Base-by-base conservation (phyloP, 345 rosid genomes). In the Camelina sativa region DNA sequence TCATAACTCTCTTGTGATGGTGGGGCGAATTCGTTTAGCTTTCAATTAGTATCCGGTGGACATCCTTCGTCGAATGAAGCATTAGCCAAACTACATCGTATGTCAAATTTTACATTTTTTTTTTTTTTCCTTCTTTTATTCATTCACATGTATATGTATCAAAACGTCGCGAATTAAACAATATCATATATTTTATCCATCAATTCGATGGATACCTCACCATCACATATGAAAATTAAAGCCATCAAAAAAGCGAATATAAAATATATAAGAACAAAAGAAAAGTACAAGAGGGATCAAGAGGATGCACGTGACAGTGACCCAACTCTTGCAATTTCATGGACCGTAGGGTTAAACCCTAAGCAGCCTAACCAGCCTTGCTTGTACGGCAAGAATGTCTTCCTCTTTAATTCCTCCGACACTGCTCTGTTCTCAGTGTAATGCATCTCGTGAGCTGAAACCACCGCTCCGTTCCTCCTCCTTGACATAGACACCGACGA, bases 321-420 rank as follows among this genome's bases (percentile, higher is more conserved):
- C 82, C 92, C 90, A 82, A 87, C 67, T 73, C 86, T 85, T 43
- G 97, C 80, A 72, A 90, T 73, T 35, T 92, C 93, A 71, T 82
- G 85, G 67, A 84, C 80, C 8, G 86, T 74, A 13, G 88, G 88
- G 74, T 88, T 85, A 83, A 90, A 90, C 75, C 99, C 96, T 75
- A 95, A 74, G 82, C 99, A 95, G 28, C 97, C 97, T 80, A 95
- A 69, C 69, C 90, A 74, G 0, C 99, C 94, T 66, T 87, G 98
- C 83, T 82, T 92, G 90, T 95, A 95, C 3, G 98, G 99, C 84
- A 95, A 81, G 59, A 76, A 81, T 1, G 99, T 95, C 76, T 87
- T 95, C 88, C 80, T 90, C 84, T 76, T 92, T 89, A 89, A 64
- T 80, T 90, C 99, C 86, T 95, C 99, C 7, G 98, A 78, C 1